These are phyloP conservation scores for Diaporthe vexans DNA, from an alignment of 2,329 filamentous ascomycete genomes.

Conservation along the genomic window DNA sequence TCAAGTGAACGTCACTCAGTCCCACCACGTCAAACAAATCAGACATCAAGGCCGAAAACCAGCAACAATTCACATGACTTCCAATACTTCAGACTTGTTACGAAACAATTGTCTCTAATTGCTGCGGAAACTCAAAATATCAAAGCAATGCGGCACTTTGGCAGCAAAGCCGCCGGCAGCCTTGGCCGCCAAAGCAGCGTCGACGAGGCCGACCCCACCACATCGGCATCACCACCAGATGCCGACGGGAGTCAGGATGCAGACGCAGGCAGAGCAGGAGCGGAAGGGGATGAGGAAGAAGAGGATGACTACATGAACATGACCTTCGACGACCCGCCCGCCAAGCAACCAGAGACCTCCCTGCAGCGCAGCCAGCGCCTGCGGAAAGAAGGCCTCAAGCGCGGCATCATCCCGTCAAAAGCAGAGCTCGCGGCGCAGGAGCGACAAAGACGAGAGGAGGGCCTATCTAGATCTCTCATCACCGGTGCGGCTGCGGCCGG, in stretches of 20 bases:
- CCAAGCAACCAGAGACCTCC: slow-evolving; percentile 62
- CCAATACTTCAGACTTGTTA: background rate
- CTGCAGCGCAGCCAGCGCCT: slow-evolving; percentile 67
- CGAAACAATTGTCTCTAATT: background rate
- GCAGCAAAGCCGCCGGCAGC: slow-evolving; percentile 11
- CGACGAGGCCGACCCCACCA: slow-evolving; percentile 15
- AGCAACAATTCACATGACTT: background rate
- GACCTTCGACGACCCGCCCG: slow-evolving; percentile 79
- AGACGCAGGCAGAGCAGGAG: background rate
- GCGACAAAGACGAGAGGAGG: slow-evolving; percentile 78
- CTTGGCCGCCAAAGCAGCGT: slow-evolving; percentile 23
- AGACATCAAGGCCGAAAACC: background rate
- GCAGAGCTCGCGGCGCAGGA: slow-evolving; percentile 84
- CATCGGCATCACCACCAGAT: background rate
- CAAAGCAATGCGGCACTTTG: slow-evolving; percentile 35
- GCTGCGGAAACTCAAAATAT: background rate
- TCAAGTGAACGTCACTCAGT: background rate
- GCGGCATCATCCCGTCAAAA: slow-evolving; percentile 82
- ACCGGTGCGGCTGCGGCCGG: slow-evolving; percentile 54
- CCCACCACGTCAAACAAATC: background rate
- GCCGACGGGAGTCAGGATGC: background rate
- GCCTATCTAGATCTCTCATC: slow-evolving; percentile 81
- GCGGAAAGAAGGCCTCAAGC: slow-evolving; percentile 75
- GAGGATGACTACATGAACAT: slow-evolving; percentile 99
- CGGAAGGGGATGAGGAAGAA: slow-evolving; percentile 64